These are phyloP conservation scores for Leptosphaerulina australis DNA, from an alignment of 2,329 filamentous ascomycete species.

Conservation along the genomic window DNA sequence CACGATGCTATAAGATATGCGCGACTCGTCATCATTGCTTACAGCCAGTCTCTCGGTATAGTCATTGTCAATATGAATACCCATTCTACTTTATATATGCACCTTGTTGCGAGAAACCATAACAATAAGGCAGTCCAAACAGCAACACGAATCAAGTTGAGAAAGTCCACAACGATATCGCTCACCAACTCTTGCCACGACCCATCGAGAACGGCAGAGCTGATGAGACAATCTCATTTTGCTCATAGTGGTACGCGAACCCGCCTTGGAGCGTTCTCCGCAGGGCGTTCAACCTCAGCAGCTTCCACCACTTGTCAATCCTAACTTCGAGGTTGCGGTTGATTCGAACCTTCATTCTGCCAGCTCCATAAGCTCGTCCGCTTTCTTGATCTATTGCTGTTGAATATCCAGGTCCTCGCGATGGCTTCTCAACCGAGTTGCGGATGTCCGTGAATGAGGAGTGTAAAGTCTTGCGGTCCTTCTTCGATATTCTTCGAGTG, in stretches of 20 bases:
- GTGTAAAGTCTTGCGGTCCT: slow-evolving; percentile 70
- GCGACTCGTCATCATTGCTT: no score
- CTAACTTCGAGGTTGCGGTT: slow-evolving; percentile 64
- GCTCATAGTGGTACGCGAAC: slow-evolving; percentile 46
- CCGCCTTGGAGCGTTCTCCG: slow-evolving; percentile 62
- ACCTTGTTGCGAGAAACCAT: neutral
- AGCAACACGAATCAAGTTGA: slow-evolving; percentile 17
- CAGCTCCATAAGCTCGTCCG: slow-evolving; percentile 63
- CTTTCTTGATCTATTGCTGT: slow-evolving; percentile 67
- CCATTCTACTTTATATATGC: slow-evolving; percentile 1
- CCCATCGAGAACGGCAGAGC: slow-evolving; percentile 40
- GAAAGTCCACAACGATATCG: no score
- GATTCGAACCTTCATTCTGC: slow-evolving; percentile 65
- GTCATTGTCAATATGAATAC: neutral
- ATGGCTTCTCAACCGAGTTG: slow-evolving; percentile 69
- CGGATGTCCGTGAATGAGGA: slow-evolving; percentile 69
- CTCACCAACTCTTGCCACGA: slow-evolving; percentile 10
- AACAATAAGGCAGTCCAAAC: slow-evolving; percentile 2
- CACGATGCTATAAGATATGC: slow-evolving; percentile 2
- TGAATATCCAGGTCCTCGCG: slow-evolving; percentile 69
- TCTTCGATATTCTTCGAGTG: slow-evolving; percentile 67
- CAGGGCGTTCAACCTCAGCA: slow-evolving; percentile 66
- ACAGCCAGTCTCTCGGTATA: neutral
- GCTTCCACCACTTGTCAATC: slow-evolving; percentile 77
- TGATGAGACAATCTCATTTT: slow-evolving; percentile 45